Evolutionary conservation across 805 yeast genomes (phyloP).

Genomic region (Monosporozyma aquatica): DNA sequence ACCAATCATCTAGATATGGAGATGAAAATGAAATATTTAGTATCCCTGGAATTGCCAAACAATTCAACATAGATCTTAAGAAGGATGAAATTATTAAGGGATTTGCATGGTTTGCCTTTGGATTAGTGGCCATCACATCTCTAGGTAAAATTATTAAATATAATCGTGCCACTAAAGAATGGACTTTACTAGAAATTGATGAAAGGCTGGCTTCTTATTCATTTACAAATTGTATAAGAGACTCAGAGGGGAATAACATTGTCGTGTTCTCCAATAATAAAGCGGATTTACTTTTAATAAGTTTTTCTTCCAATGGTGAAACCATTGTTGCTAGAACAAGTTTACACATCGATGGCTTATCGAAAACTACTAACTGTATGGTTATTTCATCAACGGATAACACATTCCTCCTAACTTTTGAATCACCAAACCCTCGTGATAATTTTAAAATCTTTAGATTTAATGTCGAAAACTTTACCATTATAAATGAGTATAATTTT

Average conservation of each 20-base stretch:
- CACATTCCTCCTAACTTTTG: constrained; percentile 37
- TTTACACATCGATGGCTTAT: constrained; percentile 24
- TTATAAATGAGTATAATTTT: constrained; percentile 15
- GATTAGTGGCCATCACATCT: constrained; percentile 49
- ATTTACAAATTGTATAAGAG: constrained; percentile 34
- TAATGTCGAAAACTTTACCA: constrained; percentile 20
- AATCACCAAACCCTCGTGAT: constrained; percentile 60
- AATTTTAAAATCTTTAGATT: constrained; percentile 40
- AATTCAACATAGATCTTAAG: constrained; percentile 23
- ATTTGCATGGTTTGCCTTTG: constrained; percentile 39
- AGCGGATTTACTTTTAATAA: constrained; percentile 38
- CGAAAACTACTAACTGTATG: constrained; percentile 45
- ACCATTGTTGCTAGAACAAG: constrained; percentile 15
- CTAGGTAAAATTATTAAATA: constrained; percentile 41
- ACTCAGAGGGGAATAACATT: constrained; percentile 22
- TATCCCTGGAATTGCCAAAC: constrained; percentile 29
- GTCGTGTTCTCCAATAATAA: constrained; percentile 30
- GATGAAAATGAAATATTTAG: constrained; percentile 25
- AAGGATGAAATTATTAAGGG: constrained; percentile 55
- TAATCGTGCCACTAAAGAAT: constrained; percentile 11
- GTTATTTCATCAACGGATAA: constrained; percentile 20
- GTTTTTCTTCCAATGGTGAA: constrained; percentile 33
- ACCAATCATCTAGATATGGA: constrained; percentile 23
- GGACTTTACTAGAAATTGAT: constrained; percentile 24
- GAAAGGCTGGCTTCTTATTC: constrained; percentile 33